phyloP scores from a whole-genome alignment of 2,329 filamentous ascomycete species.

The Exserohilum turcica region DNA sequence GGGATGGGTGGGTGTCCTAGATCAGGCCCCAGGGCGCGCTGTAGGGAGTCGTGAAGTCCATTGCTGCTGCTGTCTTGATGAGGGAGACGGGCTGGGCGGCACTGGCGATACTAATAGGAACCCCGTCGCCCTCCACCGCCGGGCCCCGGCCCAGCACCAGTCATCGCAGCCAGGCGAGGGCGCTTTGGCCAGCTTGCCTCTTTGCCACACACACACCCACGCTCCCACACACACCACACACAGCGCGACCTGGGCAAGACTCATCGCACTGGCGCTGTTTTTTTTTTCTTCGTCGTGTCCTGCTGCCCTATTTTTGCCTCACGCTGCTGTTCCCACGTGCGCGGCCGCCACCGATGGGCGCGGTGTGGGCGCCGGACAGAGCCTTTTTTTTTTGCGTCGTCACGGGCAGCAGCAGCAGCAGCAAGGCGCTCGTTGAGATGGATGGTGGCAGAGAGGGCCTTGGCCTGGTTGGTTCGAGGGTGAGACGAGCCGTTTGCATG shows the following conservation, averaged over 20 bases:
- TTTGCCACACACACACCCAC: constrained; percentile 33
- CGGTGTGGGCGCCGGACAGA: not conserved
- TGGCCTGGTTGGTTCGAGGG: not conserved
- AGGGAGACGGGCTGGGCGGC: constrained; percentile 33
- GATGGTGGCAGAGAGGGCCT: not conserved
- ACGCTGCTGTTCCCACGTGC: constrained; percentile 1
- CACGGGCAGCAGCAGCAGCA: not conserved
- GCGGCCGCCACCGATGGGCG: not conserved
- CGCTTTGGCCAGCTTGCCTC: constrained; percentile 27
- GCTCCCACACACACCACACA: too few species aligned
- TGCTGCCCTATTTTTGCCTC: not conserved
- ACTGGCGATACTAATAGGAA: constrained; percentile 38
- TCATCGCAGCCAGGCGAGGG: constrained; percentile 28
- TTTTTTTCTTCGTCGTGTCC: constrained; percentile 5
- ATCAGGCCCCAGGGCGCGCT: constrained; percentile 40
- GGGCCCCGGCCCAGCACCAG: constrained; percentile 29
- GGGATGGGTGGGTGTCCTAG: constrained; percentile 28
- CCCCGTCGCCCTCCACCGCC: constrained; percentile 22
- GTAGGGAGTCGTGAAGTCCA: constrained; percentile 41
- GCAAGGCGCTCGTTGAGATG: too few species aligned
- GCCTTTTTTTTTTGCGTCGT: not conserved
- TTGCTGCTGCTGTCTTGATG: constrained; percentile 41
- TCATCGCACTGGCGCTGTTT: constrained; percentile 20
- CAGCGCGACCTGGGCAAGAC: constrained; percentile 15
- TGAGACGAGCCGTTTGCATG: constrained; percentile 26